These are phyloP conservation scores for Xylaria sp. DNA, from an alignment of 2,329 filamentous ascomycete genomes.

Conservation along the genomic window DNA sequence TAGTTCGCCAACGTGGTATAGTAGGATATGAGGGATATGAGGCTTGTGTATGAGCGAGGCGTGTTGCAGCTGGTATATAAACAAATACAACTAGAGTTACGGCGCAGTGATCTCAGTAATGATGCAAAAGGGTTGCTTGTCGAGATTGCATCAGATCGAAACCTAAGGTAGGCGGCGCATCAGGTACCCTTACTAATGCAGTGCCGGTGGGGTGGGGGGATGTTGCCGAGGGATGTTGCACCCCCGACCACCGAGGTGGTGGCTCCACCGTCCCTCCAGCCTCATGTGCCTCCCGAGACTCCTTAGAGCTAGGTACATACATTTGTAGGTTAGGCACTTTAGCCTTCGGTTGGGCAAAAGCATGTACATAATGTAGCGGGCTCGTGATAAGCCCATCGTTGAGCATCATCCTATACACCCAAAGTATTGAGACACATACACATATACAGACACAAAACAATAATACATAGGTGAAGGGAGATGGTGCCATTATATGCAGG, in stretches of 20 bases:
- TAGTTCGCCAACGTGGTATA: neutral
- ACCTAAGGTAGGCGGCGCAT: neutral
- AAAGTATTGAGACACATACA: neutral
- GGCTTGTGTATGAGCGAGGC: neutral
- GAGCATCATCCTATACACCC: too few relatives aligned
- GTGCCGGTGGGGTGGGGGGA: conserved; percentile 14
- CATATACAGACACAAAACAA: neutral
- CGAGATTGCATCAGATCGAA: conserved; percentile 3
- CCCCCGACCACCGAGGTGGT: conserved; percentile 19
- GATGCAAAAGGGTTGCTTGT: neutral
- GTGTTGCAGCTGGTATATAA: too few relatives aligned
- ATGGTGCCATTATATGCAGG: conserved; percentile 22
- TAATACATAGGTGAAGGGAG: conserved; percentile 14
- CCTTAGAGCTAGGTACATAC: too few relatives aligned
- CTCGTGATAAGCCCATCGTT: too few relatives aligned
- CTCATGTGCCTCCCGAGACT: too few relatives aligned
- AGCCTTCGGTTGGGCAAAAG: too few relatives aligned
- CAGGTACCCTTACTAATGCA: conserved; percentile 31
- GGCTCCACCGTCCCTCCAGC: neutral
- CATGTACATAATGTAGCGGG: too few relatives aligned
- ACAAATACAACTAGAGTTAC: too few relatives aligned
- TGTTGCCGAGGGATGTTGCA: conserved; percentile 34
- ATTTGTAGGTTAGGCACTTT: too few relatives aligned
- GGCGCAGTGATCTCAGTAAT: neutral
- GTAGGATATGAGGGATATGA: neutral